Evolutionary conservation across 345 rosid genomes (phyloP), one percentile per base, ranked within the genome.

Genomic region (Populus deltoides): DNA sequence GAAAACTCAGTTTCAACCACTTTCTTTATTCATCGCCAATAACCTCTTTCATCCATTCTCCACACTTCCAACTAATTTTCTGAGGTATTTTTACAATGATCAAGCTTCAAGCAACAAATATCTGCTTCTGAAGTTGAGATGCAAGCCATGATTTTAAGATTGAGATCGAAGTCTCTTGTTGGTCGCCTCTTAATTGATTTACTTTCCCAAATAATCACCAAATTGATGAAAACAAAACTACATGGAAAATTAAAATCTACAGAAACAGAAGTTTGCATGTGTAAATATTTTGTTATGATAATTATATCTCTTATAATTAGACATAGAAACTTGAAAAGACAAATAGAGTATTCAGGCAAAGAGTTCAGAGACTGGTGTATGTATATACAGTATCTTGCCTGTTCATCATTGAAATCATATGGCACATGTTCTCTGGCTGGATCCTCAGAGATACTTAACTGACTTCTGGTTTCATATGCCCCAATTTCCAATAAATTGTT

Each of bases 391-490:
- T 31, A 67, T 25, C 47, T 76, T 79, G 90, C 99, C 93, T 86
- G 91, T 72, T 94, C 97, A 49, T 93, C 97, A 63, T 80, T 86
- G 78, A 92, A 94, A 86, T 91, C 94, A 78, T 87, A 91, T 39
- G 78, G 77, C 72, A 49, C 67, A 61, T 72, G 85, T 72, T 85
- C 90, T 82, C 83, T 80, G 73, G 80, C 82, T 12, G 82, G 79
- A 33, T 85, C 85, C 66, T 63, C 82, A 82, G 76, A 76, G 66
- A 66, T 73, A 77, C 78, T 77, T 5, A 81, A 80, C 39, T 35
- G 59, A 80, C 79, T 74, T 79, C 74, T 77, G 63, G 75, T 39
- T 65, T 79, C 79, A 71, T 80, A 74, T 70, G 80, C 79, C 82
- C 74, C 82, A 29, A 78, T 36, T 51, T 84, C 87, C 68, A 76